Evolutionary conservation across 2,329 filamentous ascomycete genomes (phyloP).

Genomic region (Diplodia intermedia): DNA sequence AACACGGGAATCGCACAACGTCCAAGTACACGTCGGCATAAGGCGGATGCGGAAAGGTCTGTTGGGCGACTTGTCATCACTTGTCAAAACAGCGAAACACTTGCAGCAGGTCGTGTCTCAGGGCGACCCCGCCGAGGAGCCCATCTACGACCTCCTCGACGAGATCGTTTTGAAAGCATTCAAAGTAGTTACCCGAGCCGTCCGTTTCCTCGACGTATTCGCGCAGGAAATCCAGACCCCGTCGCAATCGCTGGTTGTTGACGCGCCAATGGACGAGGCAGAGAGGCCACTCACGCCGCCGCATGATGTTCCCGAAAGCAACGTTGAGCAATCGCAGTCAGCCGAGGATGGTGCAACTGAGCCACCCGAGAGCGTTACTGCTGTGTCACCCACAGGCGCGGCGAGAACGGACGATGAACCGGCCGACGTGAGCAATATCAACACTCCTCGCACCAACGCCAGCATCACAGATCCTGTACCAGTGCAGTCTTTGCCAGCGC

Average conservation of each 20-base stretch:
- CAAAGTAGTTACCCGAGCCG: slow-evolving; percentile 88
- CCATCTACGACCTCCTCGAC: slow-evolving; percentile 78
- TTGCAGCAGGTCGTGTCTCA: slow-evolving; percentile 73
- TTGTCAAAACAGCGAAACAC: slow-evolving; percentile 88
- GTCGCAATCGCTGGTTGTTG: slow-evolving; percentile 1
- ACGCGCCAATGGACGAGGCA: slow-evolving; percentile 45
- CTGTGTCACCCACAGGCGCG: slow-evolving; percentile 21
- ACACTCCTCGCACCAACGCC: slow-evolving; percentile 20
- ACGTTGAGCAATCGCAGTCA: slow-evolving; percentile 27
- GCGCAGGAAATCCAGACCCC: slow-evolving; percentile 57
- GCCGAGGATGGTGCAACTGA: slow-evolving; percentile 30
- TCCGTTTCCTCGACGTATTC: slow-evolving; percentile 87
- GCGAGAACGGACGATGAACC: slow-evolving; percentile 24
- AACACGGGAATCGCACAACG: slow-evolving; percentile 77
- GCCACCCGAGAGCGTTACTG: slow-evolving; percentile 20
- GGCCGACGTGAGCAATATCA: slow-evolving; percentile 2
- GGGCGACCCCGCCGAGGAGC: slow-evolving; percentile 44
- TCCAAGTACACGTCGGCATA: slow-evolving; percentile 77
- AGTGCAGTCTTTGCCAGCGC: slow-evolving; percentile 22
- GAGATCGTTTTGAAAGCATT: slow-evolving; percentile 94
- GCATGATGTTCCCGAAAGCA: slow-evolving; percentile 39
- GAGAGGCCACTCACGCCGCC: slow-evolving; percentile 48
- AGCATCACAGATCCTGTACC: neutral
- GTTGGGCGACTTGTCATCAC: slow-evolving; percentile 83
- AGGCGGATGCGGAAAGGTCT: slow-evolving; percentile 84